Percentiles rank a stretch among this genome's conserved stretches.
Evolutionary conservation across 148 eudicot species (phyloP).

Genomic region (Arbutus unedo): DNA sequence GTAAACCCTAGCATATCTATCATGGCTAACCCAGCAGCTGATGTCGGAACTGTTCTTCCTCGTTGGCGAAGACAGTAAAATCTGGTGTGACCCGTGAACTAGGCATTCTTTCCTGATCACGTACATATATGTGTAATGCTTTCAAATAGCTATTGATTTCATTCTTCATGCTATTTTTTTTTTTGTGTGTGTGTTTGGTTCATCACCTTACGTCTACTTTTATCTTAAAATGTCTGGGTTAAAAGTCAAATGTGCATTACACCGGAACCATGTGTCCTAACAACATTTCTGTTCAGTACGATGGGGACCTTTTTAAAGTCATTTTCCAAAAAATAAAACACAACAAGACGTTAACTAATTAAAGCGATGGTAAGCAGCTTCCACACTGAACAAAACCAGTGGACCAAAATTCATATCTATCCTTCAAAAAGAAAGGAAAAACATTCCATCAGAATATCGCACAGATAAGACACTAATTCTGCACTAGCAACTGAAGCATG

Average conservation of each 20-base stretch:
- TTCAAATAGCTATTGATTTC: background rate
- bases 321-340: background rate
- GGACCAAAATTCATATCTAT: background rate
- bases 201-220: background rate
- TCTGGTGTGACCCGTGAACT: background rate
- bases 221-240: background rate
- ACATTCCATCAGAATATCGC: background rate
- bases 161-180: background rate
- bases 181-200: background rate
- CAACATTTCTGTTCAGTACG: background rate
- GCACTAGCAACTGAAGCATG: background rate
- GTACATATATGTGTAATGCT: background rate
- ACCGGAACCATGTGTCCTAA: background rate
- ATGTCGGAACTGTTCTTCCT: background rate
- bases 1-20: background rate
- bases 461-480: background rate
- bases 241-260: background rate
- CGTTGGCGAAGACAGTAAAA: background rate
- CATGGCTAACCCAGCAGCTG: background rate
- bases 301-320: background rate
- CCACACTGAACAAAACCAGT: background rate
- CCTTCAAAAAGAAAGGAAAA: background rate
- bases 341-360: background rate
- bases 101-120: background rate
- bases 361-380: background rate